Base-by-base conservation (phyloP, 805 yeast species). In the Saccharomycopsis microspora region DNA sequence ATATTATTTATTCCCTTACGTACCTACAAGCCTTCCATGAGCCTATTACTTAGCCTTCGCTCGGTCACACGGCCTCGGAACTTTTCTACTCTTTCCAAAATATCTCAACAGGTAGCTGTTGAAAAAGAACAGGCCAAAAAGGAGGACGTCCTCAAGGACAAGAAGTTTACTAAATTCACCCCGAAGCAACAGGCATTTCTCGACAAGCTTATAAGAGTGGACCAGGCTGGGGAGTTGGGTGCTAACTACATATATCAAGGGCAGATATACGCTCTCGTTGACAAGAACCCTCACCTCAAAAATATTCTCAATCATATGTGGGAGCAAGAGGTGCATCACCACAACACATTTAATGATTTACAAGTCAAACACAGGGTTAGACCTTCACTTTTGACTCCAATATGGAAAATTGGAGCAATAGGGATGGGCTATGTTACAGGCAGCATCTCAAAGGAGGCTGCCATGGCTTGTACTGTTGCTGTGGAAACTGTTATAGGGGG, bases 401-500 rank as follows among this genome's bases (percentile, higher is more conserved):
- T 86, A 1, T 93, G 98, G 98, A 88, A 85, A 61, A 64, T 76
- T 0, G 97, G 97, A 3, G 97, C 98, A 0, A 71, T 83, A 44
- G 80, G 80, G 0, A 71, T 93, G 68, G 98, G 98, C 3, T 77
- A 78, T 1, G 83, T 81, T 1, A 93, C 97, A 0, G 97, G 96
- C 0, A 57, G 84, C 46, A 64, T 88, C 53, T 82, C 96, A 11
- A 86, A 87, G 59, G 96, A 90, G 61, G 97, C 96, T 2, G 97
- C 98, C 2, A 93, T 93, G 98, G 97, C 98, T 1, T 93, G 98
- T 62, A 93, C 98, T 0, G 97, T 89, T 51, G 97, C 97, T 0
- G 97, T 93, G 1, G 98, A 93, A 64, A 93, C 98, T 0, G 97
- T 93, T 4, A 93, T 93, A 62, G 98, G 98, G 1, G 85, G 85